Conservation (phyloP, 1,139 yeast species). For the Zygosaccharomyces pseudobailii region DNA sequence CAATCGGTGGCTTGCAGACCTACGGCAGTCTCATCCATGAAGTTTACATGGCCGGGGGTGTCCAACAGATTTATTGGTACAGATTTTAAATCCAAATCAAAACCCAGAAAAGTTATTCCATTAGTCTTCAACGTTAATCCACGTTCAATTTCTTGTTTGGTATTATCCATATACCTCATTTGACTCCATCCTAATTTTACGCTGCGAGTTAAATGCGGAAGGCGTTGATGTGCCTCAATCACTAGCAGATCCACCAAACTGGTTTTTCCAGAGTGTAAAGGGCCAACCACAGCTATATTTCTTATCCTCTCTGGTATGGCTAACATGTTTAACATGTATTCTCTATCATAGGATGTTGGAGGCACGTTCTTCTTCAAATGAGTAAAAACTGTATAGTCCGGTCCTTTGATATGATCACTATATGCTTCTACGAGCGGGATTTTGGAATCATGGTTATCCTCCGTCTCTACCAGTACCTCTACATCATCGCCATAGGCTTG, state of each 20-base stretch:
- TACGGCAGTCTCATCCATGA: conserved; percentile 65
- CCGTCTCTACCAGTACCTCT: conserved; percentile 64
- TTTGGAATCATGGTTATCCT: conserved; percentile 14
- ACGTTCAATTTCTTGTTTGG: conserved; percentile 61
- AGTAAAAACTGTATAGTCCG: conserved; percentile 18
- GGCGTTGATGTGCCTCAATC: conserved; percentile 53
- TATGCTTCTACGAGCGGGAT: conserved; percentile 9
- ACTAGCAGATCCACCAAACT: conserved; percentile 68
- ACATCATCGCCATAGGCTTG: conserved; percentile 53
- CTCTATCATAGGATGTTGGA: conserved; percentile 53
- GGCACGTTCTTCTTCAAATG: conserved; percentile 43
- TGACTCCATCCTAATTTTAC: conserved; percentile 34
- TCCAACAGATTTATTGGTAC: conserved; percentile 63
- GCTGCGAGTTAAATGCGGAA: conserved; percentile 32
- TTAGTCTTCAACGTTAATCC: conserved; percentile 64
- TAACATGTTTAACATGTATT: conserved; percentile 52
- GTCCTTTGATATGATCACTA: conserved; percentile 4
- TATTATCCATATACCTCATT: conserved; percentile 58
- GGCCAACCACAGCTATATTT: conserved; percentile 80
- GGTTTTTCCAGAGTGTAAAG: conserved; percentile 84
- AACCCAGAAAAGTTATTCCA: conserved; percentile 60
- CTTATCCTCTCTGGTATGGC: conserved; percentile 61
- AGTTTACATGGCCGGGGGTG: conserved; percentile 89
- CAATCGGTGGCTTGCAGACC: conserved; percentile 62
- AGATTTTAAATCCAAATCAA: conserved; percentile 53